Evolutionary conservation across 306 rosid genomes (phyloP), one percentile per base, ranked within the genome.

Genomic region (Vigna angularis): DNA sequence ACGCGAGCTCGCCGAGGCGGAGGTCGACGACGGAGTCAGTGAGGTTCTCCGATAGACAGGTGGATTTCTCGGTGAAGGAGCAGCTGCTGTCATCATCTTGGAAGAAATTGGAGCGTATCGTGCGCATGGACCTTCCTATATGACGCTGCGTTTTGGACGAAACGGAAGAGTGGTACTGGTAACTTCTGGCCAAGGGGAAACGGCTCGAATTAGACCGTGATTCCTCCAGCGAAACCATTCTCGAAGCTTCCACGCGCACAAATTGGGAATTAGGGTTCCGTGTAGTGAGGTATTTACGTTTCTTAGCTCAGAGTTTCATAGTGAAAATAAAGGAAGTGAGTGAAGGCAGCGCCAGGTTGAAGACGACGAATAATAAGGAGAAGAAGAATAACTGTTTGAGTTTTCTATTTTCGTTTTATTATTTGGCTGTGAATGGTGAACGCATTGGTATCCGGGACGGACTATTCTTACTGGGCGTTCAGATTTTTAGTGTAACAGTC

Each of bases 41-140:
- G 32, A 93, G 72, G 63, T 82, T 90, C 48, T 96, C 97, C 55
- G 98, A 91, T 3, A 87, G 49, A 59, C 75, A 91, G 0, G 87
- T 62, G 42, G 99, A 93, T 71, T 82, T 81, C 16, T 84, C 75
- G 51, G 88, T 83, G 66, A 85, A 82, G 61, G 57, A 71, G 87
- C 76, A 68, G 81, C 55, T 76, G 73, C 66, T 77, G 48, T 40
- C 57, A 24, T 48, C 97, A 8, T 91, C 97, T 26, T 86, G 88
- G 72, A 86, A 93, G 86, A 86, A 76, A 74, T 28, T 93, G 40
- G 99, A 93, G 62, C 99, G 93, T 47, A 89, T 82, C 0, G 99
- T 93, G 14, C 99, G 89, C 99, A 96, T 96, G 52, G 99, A 96
- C 17, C 97, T 91, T 26, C 99, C 99, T 0, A 55, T 85, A 67